A percentile compares a stretch with the other conserved stretches of the same genome.
Conservation (phyloP, 2,329 filamentous ascomycete genomes). For the Penicillium sp. region DNA sequence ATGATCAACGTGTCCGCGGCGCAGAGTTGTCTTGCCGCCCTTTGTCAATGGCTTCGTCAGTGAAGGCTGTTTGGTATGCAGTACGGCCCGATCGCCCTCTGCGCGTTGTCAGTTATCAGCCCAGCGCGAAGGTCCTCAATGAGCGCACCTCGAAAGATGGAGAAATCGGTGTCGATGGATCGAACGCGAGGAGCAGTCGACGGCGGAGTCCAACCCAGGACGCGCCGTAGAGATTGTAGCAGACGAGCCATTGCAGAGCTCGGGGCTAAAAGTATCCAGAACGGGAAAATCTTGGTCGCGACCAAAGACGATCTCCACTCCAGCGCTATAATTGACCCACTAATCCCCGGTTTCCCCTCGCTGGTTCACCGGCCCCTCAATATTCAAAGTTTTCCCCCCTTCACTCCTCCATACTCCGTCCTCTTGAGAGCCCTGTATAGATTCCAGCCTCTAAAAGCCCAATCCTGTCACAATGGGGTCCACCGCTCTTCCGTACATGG, state of each 20-base stretch:
- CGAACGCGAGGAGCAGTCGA: slow-evolving; percentile 18
- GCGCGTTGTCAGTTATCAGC: slow-evolving; percentile 9
- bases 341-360: slow-evolving; percentile 12
- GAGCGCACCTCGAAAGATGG: slow-evolving; percentile 34
- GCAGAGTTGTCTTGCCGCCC: slow-evolving; percentile 35
- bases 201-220: slow-evolving; percentile 26
- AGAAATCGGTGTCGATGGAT: slow-evolving; percentile 38
- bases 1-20: slow-evolving; percentile 39
- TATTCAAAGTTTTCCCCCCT: slow-evolving; percentile 2
- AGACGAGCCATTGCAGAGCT: slow-evolving; percentile 31
- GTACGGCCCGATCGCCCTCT: slow-evolving; percentile 45
- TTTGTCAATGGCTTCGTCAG: slow-evolving; percentile 42
- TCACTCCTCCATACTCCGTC: not conserved
- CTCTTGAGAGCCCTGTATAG: not conserved
- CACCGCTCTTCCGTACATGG: slow-evolving; percentile 38
- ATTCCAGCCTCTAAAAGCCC: not conserved
- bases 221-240: slow-evolving; percentile 30
- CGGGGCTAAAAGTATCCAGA: slow-evolving; percentile 10
- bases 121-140: not conserved
- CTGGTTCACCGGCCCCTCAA: slow-evolving; percentile 13
- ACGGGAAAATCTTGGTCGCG: slow-evolving; percentile 13
- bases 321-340: slow-evolving; percentile 12
- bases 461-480: slow-evolving; percentile 29
- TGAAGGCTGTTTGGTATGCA: slow-evolving; percentile 37
- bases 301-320: slow-evolving; percentile 6